Evolutionary conservation across 371 early-diverging fungal genomes (phyloP).

Genomic region (Mortierella sp.): DNA sequence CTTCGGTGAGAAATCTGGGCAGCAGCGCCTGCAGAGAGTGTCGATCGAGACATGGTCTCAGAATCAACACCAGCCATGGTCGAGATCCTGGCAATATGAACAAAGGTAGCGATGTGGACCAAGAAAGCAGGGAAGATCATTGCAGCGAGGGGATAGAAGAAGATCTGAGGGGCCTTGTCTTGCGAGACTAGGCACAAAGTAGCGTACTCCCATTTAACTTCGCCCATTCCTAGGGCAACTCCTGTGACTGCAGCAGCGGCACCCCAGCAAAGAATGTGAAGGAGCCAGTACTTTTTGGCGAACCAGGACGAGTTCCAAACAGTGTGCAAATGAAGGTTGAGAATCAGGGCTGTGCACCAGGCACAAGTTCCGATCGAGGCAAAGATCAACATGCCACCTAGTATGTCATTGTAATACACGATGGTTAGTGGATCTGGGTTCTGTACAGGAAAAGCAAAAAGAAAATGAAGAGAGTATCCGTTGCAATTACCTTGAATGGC

Average conservation of each 20-base stretch:
- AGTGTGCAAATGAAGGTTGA: constrained; percentile 73
- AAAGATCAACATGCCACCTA: constrained; percentile 63
- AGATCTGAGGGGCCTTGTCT: constrained; percentile 59
- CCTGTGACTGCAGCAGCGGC: constrained; percentile 61
- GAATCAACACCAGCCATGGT: constrained; percentile 59
- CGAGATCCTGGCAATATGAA: constrained; percentile 68
- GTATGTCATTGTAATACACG: background rate
- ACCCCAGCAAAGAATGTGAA: constrained; percentile 72
- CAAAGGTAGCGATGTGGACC: constrained; percentile 68
- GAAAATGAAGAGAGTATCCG: background rate
- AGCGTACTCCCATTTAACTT: constrained; percentile 69
- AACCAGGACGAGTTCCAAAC: constrained; percentile 74
- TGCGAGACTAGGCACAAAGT: constrained; percentile 67
- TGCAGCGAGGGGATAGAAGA: constrained; percentile 72
- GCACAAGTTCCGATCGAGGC: constrained; percentile 65
- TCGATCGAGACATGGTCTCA: constrained; percentile 62
- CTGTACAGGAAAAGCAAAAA: no score
- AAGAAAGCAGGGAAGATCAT: constrained; percentile 68
- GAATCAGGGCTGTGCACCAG: constrained; percentile 72
- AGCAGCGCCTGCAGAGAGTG: constrained; percentile 52
- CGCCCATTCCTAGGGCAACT: constrained; percentile 57
- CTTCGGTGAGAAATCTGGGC: constrained; percentile 59
- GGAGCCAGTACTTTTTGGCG: constrained; percentile 59
- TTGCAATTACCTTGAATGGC: constrained; percentile 61
- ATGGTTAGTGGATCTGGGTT: no score